These are phyloP conservation scores for Lecanosticta acicola DNA, from an alignment of 2,329 filamentous ascomycete genomes.

Conservation along the genomic window DNA sequence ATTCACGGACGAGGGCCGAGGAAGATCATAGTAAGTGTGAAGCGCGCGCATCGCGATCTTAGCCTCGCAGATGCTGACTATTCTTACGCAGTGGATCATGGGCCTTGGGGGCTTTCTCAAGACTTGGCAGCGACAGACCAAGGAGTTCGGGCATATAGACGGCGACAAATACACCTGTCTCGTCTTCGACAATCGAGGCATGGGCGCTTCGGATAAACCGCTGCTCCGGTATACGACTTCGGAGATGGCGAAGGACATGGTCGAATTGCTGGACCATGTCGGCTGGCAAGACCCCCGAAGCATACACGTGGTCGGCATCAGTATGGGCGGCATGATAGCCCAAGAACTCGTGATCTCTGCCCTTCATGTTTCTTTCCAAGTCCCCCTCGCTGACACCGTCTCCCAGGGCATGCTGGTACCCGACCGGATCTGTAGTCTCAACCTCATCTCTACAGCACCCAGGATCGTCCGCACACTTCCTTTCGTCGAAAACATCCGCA, in stretches of 20 bases:
- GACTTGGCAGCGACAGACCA: slow-evolving; percentile 77
- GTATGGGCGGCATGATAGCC: slow-evolving; percentile 87
- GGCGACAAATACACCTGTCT: slow-evolving; percentile 65
- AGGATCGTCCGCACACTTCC: slow-evolving; percentile 43
- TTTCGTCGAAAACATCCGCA: slow-evolving; percentile 59
- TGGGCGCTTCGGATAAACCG: slow-evolving; percentile 75
- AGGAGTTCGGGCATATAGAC: slow-evolving; percentile 70
- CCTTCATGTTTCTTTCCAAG: no score
- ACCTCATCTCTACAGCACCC: slow-evolving; percentile 47
- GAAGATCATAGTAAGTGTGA: slow-evolving; percentile 69
- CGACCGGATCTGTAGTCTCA: slow-evolving; percentile 45
- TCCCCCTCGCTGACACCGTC: slow-evolving; percentile 4
- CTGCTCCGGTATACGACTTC: slow-evolving; percentile 71
- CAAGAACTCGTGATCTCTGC: slow-evolving; percentile 61
- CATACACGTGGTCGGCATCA: slow-evolving; percentile 69
- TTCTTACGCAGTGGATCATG: slow-evolving; percentile 66
- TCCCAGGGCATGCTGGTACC: slow-evolving; percentile 38
- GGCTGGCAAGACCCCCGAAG: slow-evolving; percentile 59
- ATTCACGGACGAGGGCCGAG: slow-evolving; percentile 69
- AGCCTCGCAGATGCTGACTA: slow-evolving; percentile 4
- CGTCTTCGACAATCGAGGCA: slow-evolving; percentile 77
- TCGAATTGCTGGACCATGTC: slow-evolving; percentile 65
- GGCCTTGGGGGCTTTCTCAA: slow-evolving; percentile 65
- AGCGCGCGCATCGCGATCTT: slow-evolving; percentile 5
- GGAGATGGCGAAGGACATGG: slow-evolving; percentile 73